Conservation (phyloP, 2,329 filamentous ascomycete genomes). For the Diaporthe sp. region DNA sequence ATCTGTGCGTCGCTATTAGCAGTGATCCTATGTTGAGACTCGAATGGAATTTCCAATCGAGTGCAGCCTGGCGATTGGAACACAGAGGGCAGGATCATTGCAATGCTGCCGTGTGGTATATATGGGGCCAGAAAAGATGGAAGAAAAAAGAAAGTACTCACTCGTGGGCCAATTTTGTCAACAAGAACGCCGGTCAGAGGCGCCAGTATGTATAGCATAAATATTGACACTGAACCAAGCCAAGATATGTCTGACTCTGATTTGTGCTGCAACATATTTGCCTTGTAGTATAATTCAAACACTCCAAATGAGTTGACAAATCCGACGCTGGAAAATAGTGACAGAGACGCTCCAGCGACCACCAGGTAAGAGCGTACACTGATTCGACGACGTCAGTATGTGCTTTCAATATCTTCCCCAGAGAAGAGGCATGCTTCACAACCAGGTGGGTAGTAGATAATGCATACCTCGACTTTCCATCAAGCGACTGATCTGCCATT, state of each 20-base stretch:
- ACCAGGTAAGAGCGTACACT: neutral
- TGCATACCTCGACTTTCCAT: neutral
- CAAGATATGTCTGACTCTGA: constrained; percentile 49
- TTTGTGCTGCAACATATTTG: constrained; percentile 40
- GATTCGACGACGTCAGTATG: neutral
- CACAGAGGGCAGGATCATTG: too few species aligned
- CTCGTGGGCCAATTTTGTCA: constrained; percentile 48
- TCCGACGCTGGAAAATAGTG: constrained; percentile 48
- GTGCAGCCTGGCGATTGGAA: neutral
- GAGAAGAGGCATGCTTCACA: neutral
- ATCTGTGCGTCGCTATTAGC: constrained; percentile 4
- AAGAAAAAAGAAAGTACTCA: neutral
- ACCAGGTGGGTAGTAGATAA: neutral
- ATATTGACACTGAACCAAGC: constrained; percentile 50
- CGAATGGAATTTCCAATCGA: too few species aligned
- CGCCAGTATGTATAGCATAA: constrained; percentile 45
- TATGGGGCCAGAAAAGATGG: neutral
- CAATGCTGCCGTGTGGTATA: neutral
- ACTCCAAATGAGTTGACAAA: constrained; percentile 51
- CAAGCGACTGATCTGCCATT: neutral
- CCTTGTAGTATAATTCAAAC: constrained; percentile 49
- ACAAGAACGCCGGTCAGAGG: constrained; percentile 46
- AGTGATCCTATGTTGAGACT: neutral
- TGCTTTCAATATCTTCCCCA: too few species aligned
- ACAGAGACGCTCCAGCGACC: neutral